These are phyloP conservation scores for Ogataea hybrid DNA, from an alignment of 1,139 yeast genomes.

Conservation along the genomic window DNA sequence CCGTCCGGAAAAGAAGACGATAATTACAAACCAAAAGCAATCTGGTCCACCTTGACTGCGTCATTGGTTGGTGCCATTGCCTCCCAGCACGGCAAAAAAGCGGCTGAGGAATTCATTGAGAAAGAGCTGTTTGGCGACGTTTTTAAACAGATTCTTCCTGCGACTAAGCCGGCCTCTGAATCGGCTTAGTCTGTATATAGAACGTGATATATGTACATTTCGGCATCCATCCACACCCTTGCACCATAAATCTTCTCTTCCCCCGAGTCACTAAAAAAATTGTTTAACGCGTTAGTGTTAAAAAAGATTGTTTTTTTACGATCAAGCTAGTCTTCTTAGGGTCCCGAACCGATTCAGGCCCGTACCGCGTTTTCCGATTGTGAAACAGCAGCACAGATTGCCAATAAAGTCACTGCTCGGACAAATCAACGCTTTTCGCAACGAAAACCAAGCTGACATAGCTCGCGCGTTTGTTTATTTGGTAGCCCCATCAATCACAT, in stretches of 20 bases:
- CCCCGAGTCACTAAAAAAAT: background rate
- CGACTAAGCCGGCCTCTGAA: too few species aligned
- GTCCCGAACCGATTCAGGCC: background rate
- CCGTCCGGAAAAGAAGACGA: too few species aligned
- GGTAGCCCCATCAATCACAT: background rate
- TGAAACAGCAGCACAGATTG: background rate
- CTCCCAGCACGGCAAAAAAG: too few species aligned
- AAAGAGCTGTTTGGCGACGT: too few species aligned
- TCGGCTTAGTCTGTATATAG: too few species aligned
- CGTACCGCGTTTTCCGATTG: background rate
- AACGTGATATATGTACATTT: too few species aligned
- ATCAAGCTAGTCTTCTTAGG: background rate
- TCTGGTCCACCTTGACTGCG: too few species aligned
- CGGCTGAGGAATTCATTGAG: too few species aligned
- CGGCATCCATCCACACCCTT: constrained; percentile 7
- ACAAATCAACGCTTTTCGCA: too few species aligned
- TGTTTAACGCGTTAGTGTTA: constrained; percentile 2
- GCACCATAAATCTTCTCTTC: background rate
- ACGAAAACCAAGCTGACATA: background rate
- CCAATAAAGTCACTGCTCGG: background rate
- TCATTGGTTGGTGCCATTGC: too few species aligned
- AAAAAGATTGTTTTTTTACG: constrained; percentile 2
- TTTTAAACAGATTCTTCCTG: too few species aligned
- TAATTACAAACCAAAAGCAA: too few species aligned
- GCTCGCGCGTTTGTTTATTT: constrained; percentile 1